Conservation (phyloP, 179 eudicot genomes). For the Beta corolliflora region DNA sequence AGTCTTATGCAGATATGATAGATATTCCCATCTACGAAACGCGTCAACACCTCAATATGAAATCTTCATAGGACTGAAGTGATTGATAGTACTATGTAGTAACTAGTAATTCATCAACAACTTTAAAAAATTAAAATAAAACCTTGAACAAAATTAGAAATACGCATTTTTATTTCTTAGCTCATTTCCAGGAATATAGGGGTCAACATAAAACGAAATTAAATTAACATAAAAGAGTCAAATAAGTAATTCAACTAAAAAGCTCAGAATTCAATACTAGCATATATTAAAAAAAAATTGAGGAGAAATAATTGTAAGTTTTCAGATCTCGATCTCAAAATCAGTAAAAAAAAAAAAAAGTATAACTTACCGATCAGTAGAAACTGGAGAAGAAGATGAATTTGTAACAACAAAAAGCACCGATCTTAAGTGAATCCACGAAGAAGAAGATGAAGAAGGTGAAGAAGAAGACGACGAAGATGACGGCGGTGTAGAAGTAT, state of each 20-base stretch:
- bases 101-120: background rate
- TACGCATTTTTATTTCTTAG: background rate
- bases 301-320: background rate
- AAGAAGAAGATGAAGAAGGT: conserved; percentile 42
- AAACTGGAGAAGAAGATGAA: conserved; percentile 46
- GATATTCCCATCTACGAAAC: background rate
- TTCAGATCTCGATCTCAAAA: conserved; percentile 31
- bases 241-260: background rate
- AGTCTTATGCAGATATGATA: background rate
- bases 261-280: too few species aligned
- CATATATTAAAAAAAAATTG: too few species aligned
- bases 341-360: conserved; percentile 16
- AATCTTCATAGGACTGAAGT: background rate
- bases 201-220: background rate
- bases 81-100: background rate
- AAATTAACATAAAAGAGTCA: background rate
- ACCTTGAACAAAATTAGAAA: background rate
- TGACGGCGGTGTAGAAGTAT: conserved; percentile 42
- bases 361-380: conserved; percentile 57
- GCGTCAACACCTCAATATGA: background rate
- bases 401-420: conserved; percentile 57
- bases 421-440: conserved; percentile 74
- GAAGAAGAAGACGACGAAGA: conserved; percentile 43
- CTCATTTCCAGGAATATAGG: background rate
- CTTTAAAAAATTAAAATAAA: background rate